Evolutionary conservation across 805 yeast genomes (phyloP).

Genomic region (Nakazawaea wickerhamii): DNA sequence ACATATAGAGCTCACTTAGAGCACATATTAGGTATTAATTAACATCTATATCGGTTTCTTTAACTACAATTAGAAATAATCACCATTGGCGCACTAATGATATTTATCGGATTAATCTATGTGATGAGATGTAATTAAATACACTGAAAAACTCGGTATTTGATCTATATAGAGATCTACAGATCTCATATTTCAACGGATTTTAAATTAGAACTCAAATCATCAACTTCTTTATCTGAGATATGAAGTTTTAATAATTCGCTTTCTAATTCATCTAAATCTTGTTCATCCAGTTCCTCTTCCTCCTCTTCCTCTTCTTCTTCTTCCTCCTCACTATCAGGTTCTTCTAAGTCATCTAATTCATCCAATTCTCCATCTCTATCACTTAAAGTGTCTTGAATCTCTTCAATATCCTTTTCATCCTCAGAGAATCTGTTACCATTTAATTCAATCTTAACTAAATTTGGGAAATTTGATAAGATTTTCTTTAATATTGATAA

Average conservation of each 20-base stretch:
- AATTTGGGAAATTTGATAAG: constrained; percentile 51
- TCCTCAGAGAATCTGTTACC: constrained; percentile 95
- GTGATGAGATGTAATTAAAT: too few species aligned
- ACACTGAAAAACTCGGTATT: too few species aligned
- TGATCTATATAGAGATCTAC: too few species aligned
- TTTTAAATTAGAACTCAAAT: constrained; percentile 54
- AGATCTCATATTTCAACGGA: background rate
- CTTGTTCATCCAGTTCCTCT: constrained; percentile 46
- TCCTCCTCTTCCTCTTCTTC: constrained; percentile 55
- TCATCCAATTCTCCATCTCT: constrained; percentile 90
- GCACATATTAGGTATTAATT: too few species aligned
- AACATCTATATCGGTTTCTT: too few species aligned
- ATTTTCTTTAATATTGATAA: constrained; percentile 54
- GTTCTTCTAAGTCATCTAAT: constrained; percentile 90
- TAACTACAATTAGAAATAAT: too few species aligned
- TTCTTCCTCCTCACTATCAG: constrained; percentile 63
- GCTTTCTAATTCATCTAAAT: constrained; percentile 42
- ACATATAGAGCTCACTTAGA: too few species aligned
- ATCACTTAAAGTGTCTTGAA: constrained; percentile 57
- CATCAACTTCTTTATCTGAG: constrained; percentile 45
- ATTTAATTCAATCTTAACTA: constrained; percentile 73
- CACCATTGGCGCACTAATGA: too few species aligned
- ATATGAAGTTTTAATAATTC: constrained; percentile 46
- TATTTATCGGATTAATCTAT: too few species aligned
- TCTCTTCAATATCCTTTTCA: constrained; percentile 56